Base-by-base conservation (phyloP, 345 rosid genomes). In the Moricandia moricandioides region DNA sequence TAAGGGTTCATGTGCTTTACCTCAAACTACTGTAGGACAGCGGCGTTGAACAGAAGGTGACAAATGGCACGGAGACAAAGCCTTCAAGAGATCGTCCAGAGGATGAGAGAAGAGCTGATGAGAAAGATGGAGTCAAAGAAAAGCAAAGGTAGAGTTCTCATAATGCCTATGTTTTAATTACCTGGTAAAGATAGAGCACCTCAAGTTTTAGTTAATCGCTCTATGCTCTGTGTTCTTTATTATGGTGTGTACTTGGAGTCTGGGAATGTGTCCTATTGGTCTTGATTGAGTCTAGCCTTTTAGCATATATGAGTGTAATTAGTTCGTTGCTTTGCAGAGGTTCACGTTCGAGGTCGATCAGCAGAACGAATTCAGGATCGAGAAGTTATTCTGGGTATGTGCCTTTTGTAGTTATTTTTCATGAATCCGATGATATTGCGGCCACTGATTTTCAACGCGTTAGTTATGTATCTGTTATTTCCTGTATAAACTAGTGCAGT, bases 1-100 rank as follows among this genome's bases (percentile, higher is more conserved):
- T 96, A 89, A 89, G 96, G 96, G 92, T 87, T 95, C 98, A 95
- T 95, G 92, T 90, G 94, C 99, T 95, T 96, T 92, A 89, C 97
- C 92, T 91, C 94, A 89, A 90, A 92, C 99, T 95, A 85, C 96
- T 92, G 98, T 96, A 96, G 99, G 99, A 92, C 83, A 85, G 84
- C 62, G 80, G 79, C 68, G 88, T 31, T 80, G 88, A 83, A 59
- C 76, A 39, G 49, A 89, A 78, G 87, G 82, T 72, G 69, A 67
- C 60, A 60, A 77, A 76, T 78, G 78, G 80, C 70, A 47, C 79
- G 86, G 96, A 82, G 65, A 69, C 33, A 24, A 88, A 78, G 81
- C 75, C 62, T 71, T 84, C 85, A 49, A 79, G 81, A 73, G 84
- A 58, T 63, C 74, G 39, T 64, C 74, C 78, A 9, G 84, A 83